Percentiles rank a stretch among this genome's conserved stretches.
These are phyloP conservation scores for Andrographis paniculata DNA, from an alignment of 305 asterid species.

Conservation along the genomic window DNA sequence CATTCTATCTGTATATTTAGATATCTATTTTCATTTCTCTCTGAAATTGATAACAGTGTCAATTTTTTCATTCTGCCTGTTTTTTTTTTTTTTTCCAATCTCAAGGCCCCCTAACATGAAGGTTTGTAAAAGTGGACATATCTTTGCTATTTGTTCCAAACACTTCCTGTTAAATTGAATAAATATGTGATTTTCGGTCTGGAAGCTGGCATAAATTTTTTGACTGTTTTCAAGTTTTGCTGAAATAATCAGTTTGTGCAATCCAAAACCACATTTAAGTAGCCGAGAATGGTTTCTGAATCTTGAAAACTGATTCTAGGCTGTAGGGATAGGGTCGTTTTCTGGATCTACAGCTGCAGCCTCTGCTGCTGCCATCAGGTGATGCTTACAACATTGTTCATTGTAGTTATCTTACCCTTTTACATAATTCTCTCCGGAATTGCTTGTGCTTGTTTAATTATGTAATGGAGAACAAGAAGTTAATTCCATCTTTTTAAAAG, in stretches of 20 bases:
- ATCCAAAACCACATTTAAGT: conserved; percentile 8
- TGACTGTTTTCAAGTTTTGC: conserved; percentile 4
- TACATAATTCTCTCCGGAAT: conserved; percentile 10
- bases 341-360: conserved; percentile 94
- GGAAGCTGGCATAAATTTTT: too few species aligned
- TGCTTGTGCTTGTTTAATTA: neutral
- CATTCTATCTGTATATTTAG: conserved; percentile 1
- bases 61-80: too few species aligned
- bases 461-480: too few species aligned
- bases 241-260: conserved; percentile 11
- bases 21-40: neutral
- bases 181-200: too few species aligned
- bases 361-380: conserved; percentile 96
- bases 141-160: too few species aligned
- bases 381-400: too few species aligned
- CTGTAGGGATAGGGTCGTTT: conserved; percentile 87
- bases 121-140: too few species aligned
- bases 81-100: too few species aligned
- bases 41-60: too few species aligned
- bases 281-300: conserved; percentile 19
- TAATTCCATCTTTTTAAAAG: conserved; percentile 13
- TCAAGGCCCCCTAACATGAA: too few species aligned
- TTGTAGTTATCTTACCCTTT: conserved; percentile 13
- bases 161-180: too few species aligned
- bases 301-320: conserved; percentile 39